phyloP scores from a whole-genome alignment of 768 basidiomycete species.

The Podaxis sp. region DNA sequence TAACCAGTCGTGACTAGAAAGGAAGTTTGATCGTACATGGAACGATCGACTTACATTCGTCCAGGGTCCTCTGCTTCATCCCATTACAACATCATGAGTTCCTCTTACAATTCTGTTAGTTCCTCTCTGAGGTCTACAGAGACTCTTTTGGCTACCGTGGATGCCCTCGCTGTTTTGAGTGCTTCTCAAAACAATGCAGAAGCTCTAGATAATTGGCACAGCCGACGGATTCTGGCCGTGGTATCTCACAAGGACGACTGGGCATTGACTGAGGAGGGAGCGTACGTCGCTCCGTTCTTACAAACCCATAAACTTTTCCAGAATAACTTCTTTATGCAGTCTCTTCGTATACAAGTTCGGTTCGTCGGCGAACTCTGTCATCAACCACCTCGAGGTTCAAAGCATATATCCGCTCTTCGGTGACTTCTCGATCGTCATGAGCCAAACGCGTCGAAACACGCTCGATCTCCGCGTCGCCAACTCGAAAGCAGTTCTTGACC shows the following conservation, averaged over 20 bases:
- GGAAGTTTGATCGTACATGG: constrained; percentile 3
- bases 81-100: constrained; percentile 16
- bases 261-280: constrained; percentile 50
- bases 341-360: constrained; percentile 49
- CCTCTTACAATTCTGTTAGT: constrained; percentile 22
- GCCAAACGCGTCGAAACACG: constrained; percentile 47
- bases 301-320: constrained; percentile 13
- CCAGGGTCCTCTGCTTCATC: background rate
- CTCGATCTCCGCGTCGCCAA: constrained; percentile 30
- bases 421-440: constrained; percentile 53
- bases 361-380: constrained; percentile 21
- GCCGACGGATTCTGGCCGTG: constrained; percentile 45
- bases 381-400: constrained; percentile 42
- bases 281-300: constrained; percentile 32
- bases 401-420: constrained; percentile 58
- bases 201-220: constrained; percentile 22
- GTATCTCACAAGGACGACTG: constrained; percentile 46
- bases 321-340: constrained; percentile 28
- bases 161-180: constrained; percentile 31
- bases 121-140: constrained; percentile 39
- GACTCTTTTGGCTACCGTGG: constrained; percentile 41
- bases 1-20: background rate
- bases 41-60: background rate
- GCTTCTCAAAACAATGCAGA: constrained; percentile 15
- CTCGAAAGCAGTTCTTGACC: constrained; percentile 27